Conservation (phyloP, 371 early-diverging fungal species). For the Furculomyces boomerangus region DNA sequence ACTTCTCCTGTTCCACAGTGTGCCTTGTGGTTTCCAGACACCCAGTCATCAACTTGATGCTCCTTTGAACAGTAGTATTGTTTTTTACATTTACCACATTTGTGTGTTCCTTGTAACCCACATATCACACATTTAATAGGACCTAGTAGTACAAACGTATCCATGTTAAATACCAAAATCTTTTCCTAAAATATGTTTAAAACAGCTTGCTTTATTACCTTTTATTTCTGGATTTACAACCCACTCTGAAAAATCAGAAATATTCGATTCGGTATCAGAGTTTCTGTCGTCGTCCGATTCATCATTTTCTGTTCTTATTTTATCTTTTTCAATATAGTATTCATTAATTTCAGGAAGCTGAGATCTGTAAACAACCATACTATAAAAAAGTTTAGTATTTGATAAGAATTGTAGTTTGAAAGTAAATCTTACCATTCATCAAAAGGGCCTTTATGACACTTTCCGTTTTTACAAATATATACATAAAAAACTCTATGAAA, state of each 20-base stretch:
- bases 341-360: constrained; percentile 71
- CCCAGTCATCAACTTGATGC: constrained; percentile 81
- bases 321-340: constrained; percentile 33
- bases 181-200: background rate
- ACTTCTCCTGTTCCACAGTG: constrained; percentile 28
- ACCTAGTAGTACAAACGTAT: constrained; percentile 1
- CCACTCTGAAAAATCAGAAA: constrained; percentile 13
- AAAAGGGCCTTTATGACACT: constrained; percentile 35
- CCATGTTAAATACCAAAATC: background rate
- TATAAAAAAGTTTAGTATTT: background rate
- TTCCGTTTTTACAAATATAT: constrained; percentile 73
- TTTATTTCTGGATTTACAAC: constrained; percentile 4
- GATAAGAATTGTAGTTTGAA: background rate
- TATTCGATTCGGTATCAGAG: background rate
- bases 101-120: constrained; percentile 56
- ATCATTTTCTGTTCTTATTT: constrained; percentile 23
- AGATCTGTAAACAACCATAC: constrained; percentile 68
- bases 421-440: constrained; percentile 27
- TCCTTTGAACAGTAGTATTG: constrained; percentile 61
- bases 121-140: constrained; percentile 43
- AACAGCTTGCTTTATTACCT: background rate
- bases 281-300: constrained; percentile 10
- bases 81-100: constrained; percentile 56
- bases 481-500: constrained; percentile 80
- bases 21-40: constrained; percentile 44